These are phyloP conservation scores for Agaricus blazei DNA, from an alignment of 768 basidiomycete genomes.

Conservation along the genomic window DNA sequence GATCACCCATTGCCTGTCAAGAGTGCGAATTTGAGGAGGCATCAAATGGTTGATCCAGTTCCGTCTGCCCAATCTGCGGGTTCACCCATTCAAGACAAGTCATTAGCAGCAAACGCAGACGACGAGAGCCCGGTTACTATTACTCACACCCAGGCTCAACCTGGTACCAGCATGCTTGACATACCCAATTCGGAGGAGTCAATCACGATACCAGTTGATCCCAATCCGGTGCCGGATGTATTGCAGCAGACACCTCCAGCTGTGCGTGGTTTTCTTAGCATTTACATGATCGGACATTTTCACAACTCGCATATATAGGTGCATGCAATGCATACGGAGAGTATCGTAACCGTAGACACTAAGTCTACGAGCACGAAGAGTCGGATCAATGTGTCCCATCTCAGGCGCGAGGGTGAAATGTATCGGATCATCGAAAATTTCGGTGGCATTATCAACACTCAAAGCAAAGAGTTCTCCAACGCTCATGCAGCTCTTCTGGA, in stretches of 20 bases:
- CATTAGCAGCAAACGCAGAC: no score
- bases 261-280: background rate
- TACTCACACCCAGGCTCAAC: background rate
- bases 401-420: conserved; percentile 80
- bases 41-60: background rate
- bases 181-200: background rate
- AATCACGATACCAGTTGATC: background rate
- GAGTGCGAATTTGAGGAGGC: background rate
- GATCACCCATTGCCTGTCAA: background rate
- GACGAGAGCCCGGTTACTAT: background rate
- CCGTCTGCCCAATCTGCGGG: background rate
- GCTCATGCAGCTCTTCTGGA: conserved; percentile 62
- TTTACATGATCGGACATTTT: background rate
- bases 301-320: background rate
- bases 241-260: background rate
- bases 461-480: conserved; percentile 66
- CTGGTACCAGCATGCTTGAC: no score
- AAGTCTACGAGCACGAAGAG: conserved; percentile 12
- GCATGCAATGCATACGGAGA: background rate
- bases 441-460: conserved; percentile 64
- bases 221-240: background rate
- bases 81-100: background rate
- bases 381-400: conserved; percentile 67
- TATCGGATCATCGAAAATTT: conserved; percentile 56
- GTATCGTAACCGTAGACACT: background rate